These are phyloP conservation scores for Fusarium anthophilum DNA, from an alignment of 2,329 filamentous ascomycete species.

Conservation along the genomic window DNA sequence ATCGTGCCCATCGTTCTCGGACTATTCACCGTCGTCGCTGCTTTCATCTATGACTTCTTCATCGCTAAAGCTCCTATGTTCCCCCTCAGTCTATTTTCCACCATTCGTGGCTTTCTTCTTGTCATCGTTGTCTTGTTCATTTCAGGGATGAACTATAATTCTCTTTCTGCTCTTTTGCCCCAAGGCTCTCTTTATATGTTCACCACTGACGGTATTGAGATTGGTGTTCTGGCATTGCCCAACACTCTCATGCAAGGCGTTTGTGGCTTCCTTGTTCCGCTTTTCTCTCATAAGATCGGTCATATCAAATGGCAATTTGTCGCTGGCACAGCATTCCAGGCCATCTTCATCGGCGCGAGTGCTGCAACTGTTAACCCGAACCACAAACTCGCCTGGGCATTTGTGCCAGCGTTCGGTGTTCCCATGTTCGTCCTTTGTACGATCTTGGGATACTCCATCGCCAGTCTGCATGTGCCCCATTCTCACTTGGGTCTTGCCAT, in stretches of 20 bases:
- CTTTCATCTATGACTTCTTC: slow-evolving; percentile 8
- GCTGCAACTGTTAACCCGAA: slow-evolving; percentile 27
- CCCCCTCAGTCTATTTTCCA: neutral
- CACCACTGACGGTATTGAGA: slow-evolving; percentile 14
- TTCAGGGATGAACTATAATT: slow-evolving; percentile 23
- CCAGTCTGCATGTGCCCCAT: slow-evolving; percentile 24
- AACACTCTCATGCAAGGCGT: neutral
- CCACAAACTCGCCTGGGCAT: slow-evolving; percentile 20
- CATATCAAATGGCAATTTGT: slow-evolving; percentile 20
- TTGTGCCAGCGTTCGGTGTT: slow-evolving; percentile 20
- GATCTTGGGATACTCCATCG: slow-evolving; percentile 13
- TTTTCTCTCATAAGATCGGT: neutral
- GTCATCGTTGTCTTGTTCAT: slow-evolving; percentile 10
- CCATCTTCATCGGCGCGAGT: slow-evolving; percentile 13
- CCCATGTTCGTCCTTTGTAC: slow-evolving; percentile 22
- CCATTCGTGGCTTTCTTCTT: neutral
- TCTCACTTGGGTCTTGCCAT: slow-evolving; percentile 22
- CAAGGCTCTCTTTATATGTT: slow-evolving; percentile 28
- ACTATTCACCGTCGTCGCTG: neutral
- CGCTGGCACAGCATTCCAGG: neutral
- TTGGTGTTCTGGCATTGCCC: slow-evolving; percentile 3
- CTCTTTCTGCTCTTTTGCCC: slow-evolving; percentile 10
- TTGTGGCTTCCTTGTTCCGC: neutral
- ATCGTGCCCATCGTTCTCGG: neutral
- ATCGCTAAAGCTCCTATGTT: slow-evolving; percentile 10